These are phyloP conservation scores for Erodium trifolium DNA, from an alignment of 441 rosid species.

Conservation along the genomic window DNA sequence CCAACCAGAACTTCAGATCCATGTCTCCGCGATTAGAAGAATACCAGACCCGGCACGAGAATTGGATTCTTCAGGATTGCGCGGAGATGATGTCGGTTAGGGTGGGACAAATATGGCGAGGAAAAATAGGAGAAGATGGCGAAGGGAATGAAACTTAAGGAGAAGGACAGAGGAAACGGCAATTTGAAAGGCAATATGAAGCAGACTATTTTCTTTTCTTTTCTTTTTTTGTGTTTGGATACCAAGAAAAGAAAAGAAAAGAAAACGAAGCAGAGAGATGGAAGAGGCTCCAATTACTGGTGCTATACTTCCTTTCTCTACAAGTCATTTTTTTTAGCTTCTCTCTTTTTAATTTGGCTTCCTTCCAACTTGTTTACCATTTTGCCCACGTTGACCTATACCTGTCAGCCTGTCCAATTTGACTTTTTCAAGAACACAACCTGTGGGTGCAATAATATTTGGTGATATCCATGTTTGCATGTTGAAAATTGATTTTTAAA, in stretches of 20 bases:
- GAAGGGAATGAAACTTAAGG: not conserved
- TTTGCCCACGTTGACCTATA: not conserved
- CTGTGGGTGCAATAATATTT: too few species aligned
- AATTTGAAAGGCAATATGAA: not conserved
- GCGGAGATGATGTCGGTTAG: not conserved
- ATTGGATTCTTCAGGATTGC: not conserved
- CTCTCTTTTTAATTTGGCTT: not conserved
- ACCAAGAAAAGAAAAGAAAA: too few species aligned
- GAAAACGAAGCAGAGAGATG: not conserved
- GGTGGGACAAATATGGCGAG: not conserved
- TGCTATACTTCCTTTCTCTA: not conserved
- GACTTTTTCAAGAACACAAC: too few species aligned
- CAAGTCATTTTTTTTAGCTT: conserved; percentile 1
- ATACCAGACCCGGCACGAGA: not conserved
- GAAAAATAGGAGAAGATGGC: too few species aligned
- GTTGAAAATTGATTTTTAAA: too few species aligned
- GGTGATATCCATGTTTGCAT: too few species aligned
- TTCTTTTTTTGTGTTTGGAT: not conserved
- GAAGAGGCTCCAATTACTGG: not conserved
- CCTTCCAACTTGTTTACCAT: not conserved
- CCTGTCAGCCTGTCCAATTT: too few species aligned
- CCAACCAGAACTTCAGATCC: conserved; percentile 13
- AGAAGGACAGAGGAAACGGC: not conserved
- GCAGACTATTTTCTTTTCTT: not conserved
- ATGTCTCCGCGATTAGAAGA: not conserved